These are phyloP conservation scores for Candida sanyiensis DNA, from an alignment of 805 yeast genomes.

Conservation along the genomic window DNA sequence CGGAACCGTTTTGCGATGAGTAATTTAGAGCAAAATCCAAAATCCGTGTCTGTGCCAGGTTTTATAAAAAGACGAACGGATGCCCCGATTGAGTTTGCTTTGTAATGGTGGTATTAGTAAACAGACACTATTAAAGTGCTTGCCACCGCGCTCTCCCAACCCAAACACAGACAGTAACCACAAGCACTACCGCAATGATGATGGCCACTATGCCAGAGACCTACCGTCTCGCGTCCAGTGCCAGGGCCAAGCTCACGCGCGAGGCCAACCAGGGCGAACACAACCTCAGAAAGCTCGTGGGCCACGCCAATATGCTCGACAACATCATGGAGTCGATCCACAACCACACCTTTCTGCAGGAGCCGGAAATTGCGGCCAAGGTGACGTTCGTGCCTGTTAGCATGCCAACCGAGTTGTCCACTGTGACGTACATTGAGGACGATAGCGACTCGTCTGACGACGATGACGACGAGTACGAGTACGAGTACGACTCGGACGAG, in stretches of 20 bases:
- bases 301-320: constrained; percentile 26
- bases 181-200: constrained; percentile 4
- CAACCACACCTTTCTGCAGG: constrained; percentile 12
- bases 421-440: constrained; percentile 13
- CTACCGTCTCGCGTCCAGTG: constrained; percentile 22
- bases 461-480: constrained; percentile 15
- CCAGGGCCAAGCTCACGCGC: constrained; percentile 21
- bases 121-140: neutral
- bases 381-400: constrained; percentile 6
- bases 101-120: too few relatives aligned
- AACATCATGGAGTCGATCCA: constrained; percentile 23
- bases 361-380: constrained; percentile 6
- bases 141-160: neutral
- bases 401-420: constrained; percentile 6
- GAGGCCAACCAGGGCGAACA: constrained; percentile 25
- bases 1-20: too few relatives aligned
- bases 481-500: neutral
- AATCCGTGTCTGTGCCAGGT: too few relatives aligned
- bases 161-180: too few relatives aligned
- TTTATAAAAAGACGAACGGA: too few relatives aligned
- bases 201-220: constrained; percentile 22
- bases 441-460: constrained; percentile 14
- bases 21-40: too few relatives aligned
- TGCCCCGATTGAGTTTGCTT: too few relatives aligned
- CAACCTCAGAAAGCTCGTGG: constrained; percentile 21